These are phyloP conservation scores for Colletotrichum sp. DNA, from an alignment of 2,329 filamentous ascomycete genomes.

Conservation along the genomic window DNA sequence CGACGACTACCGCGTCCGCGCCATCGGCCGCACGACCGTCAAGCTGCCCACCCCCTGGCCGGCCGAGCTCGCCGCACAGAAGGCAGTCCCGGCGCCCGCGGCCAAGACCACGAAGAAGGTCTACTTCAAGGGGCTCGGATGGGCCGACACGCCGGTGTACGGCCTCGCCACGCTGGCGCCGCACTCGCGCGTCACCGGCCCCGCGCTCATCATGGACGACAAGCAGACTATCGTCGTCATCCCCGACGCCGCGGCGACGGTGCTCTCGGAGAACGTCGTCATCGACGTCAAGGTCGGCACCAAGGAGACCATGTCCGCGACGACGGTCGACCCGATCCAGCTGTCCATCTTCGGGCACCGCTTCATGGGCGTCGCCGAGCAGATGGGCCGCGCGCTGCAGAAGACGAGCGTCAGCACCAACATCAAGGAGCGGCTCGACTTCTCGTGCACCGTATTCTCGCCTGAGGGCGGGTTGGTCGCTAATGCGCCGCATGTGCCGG, in stretches of 20 bases:
- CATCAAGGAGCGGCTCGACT: slow-evolving; percentile 82
- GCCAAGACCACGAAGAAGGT: slow-evolving; percentile 16
- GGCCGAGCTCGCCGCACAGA: not conserved
- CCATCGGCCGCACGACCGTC: slow-evolving; percentile 29
- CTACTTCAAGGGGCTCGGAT: slow-evolving; percentile 20
- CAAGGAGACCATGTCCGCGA: slow-evolving; percentile 14
- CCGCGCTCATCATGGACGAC: slow-evolving; percentile 71
- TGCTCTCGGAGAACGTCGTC: slow-evolving; percentile 49
- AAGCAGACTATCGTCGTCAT: slow-evolving; percentile 76
- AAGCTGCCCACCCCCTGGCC: slow-evolving; percentile 3
- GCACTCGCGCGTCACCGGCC: slow-evolving; percentile 66
- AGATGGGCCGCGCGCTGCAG: slow-evolving; percentile 81
- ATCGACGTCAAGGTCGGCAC: slow-evolving; percentile 27
- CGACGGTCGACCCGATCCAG: slow-evolving; percentile 69
- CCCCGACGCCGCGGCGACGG: slow-evolving; percentile 58
- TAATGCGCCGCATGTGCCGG: slow-evolving; percentile 77
- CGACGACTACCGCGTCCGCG: slow-evolving; percentile 47
- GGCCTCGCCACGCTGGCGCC: slow-evolving; percentile 66
- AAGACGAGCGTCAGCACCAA: slow-evolving; percentile 81
- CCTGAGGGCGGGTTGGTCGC: slow-evolving; percentile 74
- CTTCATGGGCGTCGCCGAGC: slow-evolving; percentile 85
- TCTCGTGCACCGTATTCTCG: slow-evolving; percentile 82
- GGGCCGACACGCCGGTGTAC: slow-evolving; percentile 67
- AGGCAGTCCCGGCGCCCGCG: not conserved
- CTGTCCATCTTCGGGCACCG: slow-evolving; percentile 79